Conservation (phyloP, 176 grass and related monocot genomes). For the Triticum monococcum region DNA sequence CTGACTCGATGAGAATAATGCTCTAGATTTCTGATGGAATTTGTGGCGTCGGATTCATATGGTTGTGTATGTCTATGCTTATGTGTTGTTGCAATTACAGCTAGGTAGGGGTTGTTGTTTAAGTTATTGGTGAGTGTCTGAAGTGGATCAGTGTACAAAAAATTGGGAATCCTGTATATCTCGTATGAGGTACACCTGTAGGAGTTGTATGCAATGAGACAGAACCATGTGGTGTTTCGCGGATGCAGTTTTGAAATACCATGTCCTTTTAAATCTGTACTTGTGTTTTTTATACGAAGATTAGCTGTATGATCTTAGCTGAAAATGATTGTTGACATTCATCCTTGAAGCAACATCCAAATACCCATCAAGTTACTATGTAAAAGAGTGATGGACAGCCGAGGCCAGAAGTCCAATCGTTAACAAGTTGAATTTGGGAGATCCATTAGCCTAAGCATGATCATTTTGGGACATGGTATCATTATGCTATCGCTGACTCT, state of each 20-base stretch:
- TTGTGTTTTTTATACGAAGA: background rate
- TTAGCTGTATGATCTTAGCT: background rate
- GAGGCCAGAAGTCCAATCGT: background rate
- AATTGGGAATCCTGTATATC: background rate
- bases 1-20: background rate
- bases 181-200: background rate
- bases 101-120: background rate
- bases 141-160: background rate
- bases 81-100: background rate
- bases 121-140: background rate
- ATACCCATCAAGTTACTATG: background rate
- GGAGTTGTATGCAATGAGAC: background rate
- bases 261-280: background rate
- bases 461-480: background rate
- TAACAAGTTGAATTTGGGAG: background rate
- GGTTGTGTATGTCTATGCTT: background rate
- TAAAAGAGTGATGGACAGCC: background rate
- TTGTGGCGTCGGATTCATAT: background rate
- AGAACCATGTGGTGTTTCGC: background rate
- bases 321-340: background rate
- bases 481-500: background rate
- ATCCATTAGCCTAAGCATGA: background rate
- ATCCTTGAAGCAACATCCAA: constrained; percentile 2
- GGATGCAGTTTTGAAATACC: background rate
- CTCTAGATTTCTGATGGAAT: background rate